phyloP scores from a whole-genome alignment of 805 yeast genomes.

The Pichia deserticola region DNA sequence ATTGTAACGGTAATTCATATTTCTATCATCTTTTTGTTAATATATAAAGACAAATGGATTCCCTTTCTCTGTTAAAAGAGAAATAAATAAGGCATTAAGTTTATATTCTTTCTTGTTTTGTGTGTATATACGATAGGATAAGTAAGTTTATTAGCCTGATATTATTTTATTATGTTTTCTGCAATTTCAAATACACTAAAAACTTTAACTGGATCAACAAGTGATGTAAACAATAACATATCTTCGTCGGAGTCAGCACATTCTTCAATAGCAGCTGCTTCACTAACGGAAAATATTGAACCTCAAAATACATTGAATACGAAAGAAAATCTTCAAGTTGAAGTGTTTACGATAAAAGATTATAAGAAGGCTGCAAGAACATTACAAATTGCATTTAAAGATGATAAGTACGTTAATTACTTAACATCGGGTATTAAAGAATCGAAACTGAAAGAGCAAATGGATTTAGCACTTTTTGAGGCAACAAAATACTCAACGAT shows the following conservation, averaged over 20 bases:
- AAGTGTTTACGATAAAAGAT: conserved; percentile 32
- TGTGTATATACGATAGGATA: no score
- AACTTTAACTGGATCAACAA: no score
- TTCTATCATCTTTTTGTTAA: no score
- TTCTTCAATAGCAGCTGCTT: not conserved
- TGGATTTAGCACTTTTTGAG: conserved; percentile 46
- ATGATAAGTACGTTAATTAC: conserved; percentile 47
- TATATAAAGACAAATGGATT: no score
- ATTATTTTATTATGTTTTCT: no score
- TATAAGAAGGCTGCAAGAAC: conserved; percentile 51
- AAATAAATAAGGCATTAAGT: no score
- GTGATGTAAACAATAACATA: no score
- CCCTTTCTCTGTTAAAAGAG: no score
- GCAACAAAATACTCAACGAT: conserved; percentile 45
- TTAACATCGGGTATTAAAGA: conserved; percentile 36
- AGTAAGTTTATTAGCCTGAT: no score
- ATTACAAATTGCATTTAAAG: conserved; percentile 43
- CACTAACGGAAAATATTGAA: not conserved
- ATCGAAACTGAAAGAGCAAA: conserved; percentile 30
- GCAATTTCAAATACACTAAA: no score
- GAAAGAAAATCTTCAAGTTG: conserved; percentile 17
- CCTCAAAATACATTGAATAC: conserved; percentile 3
- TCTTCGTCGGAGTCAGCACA: not conserved
- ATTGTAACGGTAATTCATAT: no score
- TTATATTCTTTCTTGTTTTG: no score